A percentile compares a stretch with the other conserved stretches of the same genome.
Conservation (phyloP, 306 rosid species). For the Abrus precatorius region DNA sequence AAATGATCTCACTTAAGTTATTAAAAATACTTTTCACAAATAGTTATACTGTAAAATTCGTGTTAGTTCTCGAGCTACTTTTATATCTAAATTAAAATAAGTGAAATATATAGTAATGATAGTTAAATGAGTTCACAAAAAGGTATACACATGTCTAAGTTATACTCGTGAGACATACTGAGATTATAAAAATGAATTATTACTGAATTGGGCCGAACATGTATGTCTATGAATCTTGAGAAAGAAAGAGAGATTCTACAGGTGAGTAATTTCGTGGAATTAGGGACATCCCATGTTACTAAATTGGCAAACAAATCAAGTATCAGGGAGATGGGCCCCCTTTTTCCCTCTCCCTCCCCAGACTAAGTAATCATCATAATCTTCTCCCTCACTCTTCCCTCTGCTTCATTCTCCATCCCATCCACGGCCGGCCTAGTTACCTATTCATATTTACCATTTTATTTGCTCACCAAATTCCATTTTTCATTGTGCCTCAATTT, state of each 20-base stretch:
- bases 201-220: conserved; percentile 60
- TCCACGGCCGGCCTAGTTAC: conserved; percentile 44
- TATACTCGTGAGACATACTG: conserved; percentile 27
- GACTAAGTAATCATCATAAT: conserved; percentile 41
- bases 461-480: conserved; percentile 32
- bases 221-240: conserved; percentile 46
- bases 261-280: conserved; percentile 56
- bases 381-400: background rate
- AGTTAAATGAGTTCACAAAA: background rate
- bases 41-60: conserved; percentile 42
- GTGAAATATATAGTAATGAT: background rate
- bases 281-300: conserved; percentile 78
- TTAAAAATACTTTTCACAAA: background rate
- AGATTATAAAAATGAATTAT: conserved; percentile 42
- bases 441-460: conserved; percentile 2
- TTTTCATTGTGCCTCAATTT: conserved; percentile 29
- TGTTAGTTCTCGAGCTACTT: background rate
- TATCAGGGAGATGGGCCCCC: conserved; percentile 48
- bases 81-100: background rate
- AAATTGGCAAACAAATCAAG: conserved; percentile 66
- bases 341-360: background rate
- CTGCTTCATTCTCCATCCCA: background rate
- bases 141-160: background rate
- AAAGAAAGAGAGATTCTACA: conserved; percentile 41
- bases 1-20: background rate